phyloP scores from a whole-genome alignment of 2,329 filamentous ascomycete genomes.

The Mollisiaceae sp. region DNA sequence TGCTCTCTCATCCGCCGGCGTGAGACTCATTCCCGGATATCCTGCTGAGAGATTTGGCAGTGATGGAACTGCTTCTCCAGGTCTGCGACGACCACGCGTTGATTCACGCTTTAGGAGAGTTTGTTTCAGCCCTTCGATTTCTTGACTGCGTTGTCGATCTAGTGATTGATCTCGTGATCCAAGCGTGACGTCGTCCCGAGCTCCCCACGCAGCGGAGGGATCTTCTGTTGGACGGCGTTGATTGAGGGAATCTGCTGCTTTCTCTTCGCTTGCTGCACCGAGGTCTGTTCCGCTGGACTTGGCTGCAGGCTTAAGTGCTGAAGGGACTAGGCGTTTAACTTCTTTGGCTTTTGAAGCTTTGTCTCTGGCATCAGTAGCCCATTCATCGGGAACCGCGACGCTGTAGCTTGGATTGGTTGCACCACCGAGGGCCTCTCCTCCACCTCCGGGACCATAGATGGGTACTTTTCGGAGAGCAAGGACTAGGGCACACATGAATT shows the following conservation, averaged over 20 bases:
- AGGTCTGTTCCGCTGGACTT: conserved; percentile 25
- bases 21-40: conserved; percentile 25
- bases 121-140: conserved; percentile 34
- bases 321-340: conserved; percentile 67
- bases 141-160: conserved; percentile 27
- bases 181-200: conserved; percentile 29
- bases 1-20: conserved; percentile 17
- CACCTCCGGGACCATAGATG: conserved; percentile 81
- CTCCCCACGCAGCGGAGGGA: conserved; percentile 41
- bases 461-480: conserved; percentile 85
- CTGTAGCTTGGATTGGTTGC: conserved; percentile 81
- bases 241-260: conserved; percentile 50
- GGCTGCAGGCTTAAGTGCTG: conserved; percentile 9
- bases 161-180: conserved; percentile 10
- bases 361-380: conserved; percentile 68
- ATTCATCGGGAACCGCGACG: conserved; percentile 73
- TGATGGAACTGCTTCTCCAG: conserved; percentile 35
- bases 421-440: conserved; percentile 63
- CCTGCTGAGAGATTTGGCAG: not conserved
- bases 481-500: conserved; percentile 95
- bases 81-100: conserved; percentile 38
- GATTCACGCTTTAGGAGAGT: conserved; percentile 39
- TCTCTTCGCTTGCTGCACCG: conserved; percentile 42
- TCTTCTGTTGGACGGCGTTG: conserved; percentile 34
- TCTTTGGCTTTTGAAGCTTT: conserved; percentile 65